Conservation (phyloP, 164 flowering plant species). For the Saururus chinensis region DNA sequence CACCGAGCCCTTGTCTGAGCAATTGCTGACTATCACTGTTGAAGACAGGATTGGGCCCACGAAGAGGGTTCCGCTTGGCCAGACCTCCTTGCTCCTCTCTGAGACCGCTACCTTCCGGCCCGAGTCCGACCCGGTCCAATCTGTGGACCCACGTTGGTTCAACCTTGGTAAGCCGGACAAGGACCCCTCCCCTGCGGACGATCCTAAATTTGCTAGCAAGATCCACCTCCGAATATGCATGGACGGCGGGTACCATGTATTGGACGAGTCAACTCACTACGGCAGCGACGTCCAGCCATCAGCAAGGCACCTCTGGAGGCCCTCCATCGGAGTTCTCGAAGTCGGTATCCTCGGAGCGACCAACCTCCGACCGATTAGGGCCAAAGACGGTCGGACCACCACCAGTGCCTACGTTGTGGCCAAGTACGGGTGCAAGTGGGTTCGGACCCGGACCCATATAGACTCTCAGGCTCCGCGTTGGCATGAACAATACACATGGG, state of each 20-base stretch:
- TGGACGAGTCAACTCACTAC: slow-evolving; percentile 74
- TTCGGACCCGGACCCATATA: slow-evolving; percentile 67
- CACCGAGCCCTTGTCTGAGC: slow-evolving; percentile 62
- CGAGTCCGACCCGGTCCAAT: slow-evolving; percentile 32
- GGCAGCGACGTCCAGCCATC: slow-evolving; percentile 86
- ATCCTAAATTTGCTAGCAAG: slow-evolving; percentile 61
- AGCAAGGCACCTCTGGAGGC: slow-evolving; percentile 39
- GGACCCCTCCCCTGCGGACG: slow-evolving; percentile 44
- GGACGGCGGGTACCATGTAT: slow-evolving; percentile 74
- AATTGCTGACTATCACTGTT: slow-evolving; percentile 32
- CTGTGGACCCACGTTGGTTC: slow-evolving; percentile 48
- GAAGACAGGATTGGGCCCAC: slow-evolving; percentile 47
- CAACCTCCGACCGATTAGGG: slow-evolving; percentile 55
- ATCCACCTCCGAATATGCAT: slow-evolving; percentile 47
- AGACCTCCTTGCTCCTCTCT: slow-evolving; percentile 25
- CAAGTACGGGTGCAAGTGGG: slow-evolving; percentile 86
- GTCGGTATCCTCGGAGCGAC: slow-evolving; percentile 63
- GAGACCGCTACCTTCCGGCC: slow-evolving; percentile 21
- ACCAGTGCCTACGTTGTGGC: slow-evolving; percentile 84
- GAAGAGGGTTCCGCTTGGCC: slow-evolving; percentile 45
- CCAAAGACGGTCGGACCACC: slow-evolving; percentile 30
- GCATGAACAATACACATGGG: slow-evolving; percentile 95
- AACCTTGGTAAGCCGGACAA: slow-evolving; percentile 36
- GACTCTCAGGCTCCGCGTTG: slow-evolving; percentile 54
- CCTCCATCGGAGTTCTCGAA: slow-evolving; percentile 58